phyloP scores from a whole-genome alignment of 1,284 basidiomycete genomes.

The Leccinum subspadiceum region DNA sequence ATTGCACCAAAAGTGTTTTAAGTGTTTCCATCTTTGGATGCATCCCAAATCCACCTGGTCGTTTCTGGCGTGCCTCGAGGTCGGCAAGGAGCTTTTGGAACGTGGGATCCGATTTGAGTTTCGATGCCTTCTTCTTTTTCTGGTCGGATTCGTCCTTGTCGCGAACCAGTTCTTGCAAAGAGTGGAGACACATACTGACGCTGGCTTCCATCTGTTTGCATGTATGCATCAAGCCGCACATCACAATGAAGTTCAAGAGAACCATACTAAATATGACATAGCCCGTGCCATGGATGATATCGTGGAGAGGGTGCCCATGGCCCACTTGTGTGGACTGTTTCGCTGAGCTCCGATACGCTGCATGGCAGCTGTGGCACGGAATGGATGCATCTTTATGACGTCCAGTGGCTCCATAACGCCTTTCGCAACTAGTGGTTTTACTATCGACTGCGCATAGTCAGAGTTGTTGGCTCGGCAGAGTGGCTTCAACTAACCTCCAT shows the following conservation, averaged over 20 bases:
- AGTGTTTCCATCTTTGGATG: slow-evolving; percentile 96
- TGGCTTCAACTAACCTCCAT: slow-evolving; percentile 65
- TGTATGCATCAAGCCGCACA: background rate
- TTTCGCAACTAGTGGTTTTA: slow-evolving; percentile 36
- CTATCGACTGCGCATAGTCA: slow-evolving; percentile 35
- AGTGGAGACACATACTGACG: slow-evolving; percentile 72
- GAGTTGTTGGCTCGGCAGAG: background rate
- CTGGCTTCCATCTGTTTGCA: slow-evolving; percentile 74
- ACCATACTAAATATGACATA: slow-evolving; percentile 77
- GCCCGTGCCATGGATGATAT: slow-evolving; percentile 64
- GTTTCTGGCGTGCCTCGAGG: slow-evolving; percentile 54
- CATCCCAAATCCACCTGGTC: slow-evolving; percentile 48
- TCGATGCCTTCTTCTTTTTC: slow-evolving; percentile 41
- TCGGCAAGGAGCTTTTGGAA: slow-evolving; percentile 65
- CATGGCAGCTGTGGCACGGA: slow-evolving; percentile 36
- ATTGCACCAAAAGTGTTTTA: slow-evolving; percentile 71
- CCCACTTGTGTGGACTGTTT: slow-evolving; percentile 42
- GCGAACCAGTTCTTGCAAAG: slow-evolving; percentile 45
- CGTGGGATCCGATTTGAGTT: slow-evolving; percentile 52
- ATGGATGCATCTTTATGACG: slow-evolving; percentile 38
- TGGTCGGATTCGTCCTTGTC: slow-evolving; percentile 38
- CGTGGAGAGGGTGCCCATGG: slow-evolving; percentile 42
- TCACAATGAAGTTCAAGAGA: slow-evolving; percentile 1
- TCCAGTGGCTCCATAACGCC: slow-evolving; percentile 33
- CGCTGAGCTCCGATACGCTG: slow-evolving; percentile 56